Evolutionary conservation across 495 filamentous ascomycete species (phyloP).

Genomic region (Cryomyces minteri): DNA sequence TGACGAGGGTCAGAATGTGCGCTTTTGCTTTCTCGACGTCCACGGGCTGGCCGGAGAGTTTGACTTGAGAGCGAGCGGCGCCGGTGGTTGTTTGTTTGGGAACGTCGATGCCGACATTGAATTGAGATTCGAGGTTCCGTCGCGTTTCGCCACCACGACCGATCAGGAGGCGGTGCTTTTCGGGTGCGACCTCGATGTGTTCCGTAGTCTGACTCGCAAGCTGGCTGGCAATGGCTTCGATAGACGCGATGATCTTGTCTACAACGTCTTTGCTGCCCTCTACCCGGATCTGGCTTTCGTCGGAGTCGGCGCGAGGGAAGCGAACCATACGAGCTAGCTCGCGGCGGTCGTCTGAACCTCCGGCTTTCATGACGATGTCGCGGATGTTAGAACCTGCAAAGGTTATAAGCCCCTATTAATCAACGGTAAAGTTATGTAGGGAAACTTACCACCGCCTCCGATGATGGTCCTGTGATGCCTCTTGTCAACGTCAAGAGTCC

Average conservation of each 20-base stretch:
- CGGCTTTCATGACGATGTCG: conserved; percentile 70
- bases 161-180: conserved; percentile 82
- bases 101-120: conserved; percentile 77
- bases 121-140: conserved; percentile 70
- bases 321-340: conserved; percentile 71
- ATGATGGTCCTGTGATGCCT: conserved; percentile 85
- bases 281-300: conserved; percentile 69
- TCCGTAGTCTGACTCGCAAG: conserved; percentile 60
- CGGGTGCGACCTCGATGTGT: conserved; percentile 58
- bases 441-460: conserved; percentile 59
- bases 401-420: conserved; percentile 17
- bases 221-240: conserved; percentile 59
- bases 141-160: conserved; percentile 78
- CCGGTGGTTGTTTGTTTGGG: conserved; percentile 57
- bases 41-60: conserved; percentile 57
- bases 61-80: conserved; percentile 47
- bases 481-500: conserved; percentile 72
- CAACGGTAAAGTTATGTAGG: background rate
- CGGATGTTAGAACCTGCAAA: conserved; percentile 64
- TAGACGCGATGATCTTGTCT: conserved; percentile 69
- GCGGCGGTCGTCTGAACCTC: conserved; percentile 68
- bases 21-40: conserved; percentile 72
- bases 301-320: conserved; percentile 66
- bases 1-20: conserved; percentile 59
- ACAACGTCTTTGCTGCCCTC: conserved; percentile 71